Conservation (phyloP, 257 asterid species). For the Capsicum rhomboideum region DNA sequence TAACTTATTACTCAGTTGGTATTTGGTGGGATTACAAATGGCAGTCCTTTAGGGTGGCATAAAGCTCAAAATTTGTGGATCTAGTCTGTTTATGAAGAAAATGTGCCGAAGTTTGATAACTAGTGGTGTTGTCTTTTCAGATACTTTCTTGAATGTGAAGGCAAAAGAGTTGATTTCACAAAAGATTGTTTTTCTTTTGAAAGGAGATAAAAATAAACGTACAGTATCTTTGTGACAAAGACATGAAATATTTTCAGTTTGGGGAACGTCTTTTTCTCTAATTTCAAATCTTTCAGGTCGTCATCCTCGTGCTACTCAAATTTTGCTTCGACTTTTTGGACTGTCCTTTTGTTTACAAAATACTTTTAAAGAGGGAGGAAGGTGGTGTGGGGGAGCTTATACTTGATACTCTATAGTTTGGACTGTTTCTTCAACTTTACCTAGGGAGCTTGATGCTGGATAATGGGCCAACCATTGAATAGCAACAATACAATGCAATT, state of each 20-base stretch:
- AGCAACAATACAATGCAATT: not conserved
- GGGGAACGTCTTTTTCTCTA: not conserved
- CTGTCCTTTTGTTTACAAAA: not conserved
- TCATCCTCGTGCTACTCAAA: not conserved
- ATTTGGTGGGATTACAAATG: not conserved
- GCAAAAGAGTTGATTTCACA: not conserved
- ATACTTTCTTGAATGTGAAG: not conserved
- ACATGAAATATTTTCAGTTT: not conserved
- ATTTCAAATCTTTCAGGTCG: not conserved
- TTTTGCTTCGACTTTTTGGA: not conserved
- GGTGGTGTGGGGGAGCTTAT: not conserved
- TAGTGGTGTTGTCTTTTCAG: not conserved
- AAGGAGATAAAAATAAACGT: not conserved
- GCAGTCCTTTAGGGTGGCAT: not conserved
- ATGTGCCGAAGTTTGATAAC: not conserved
- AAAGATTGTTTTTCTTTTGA: not conserved
- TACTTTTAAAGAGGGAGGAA: not conserved
- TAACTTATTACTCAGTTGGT: not conserved
- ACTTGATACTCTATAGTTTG: not conserved
- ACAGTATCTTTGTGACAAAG: not conserved
- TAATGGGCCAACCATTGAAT: not conserved
- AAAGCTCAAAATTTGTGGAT: not conserved
- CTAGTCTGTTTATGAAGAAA: not conserved
- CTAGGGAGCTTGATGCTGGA: not conserved
- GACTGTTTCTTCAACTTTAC: not conserved